Evolutionary conservation across 2,329 filamentous ascomycete species (phyloP).

Genomic region (Aspergillus sp.): DNA sequence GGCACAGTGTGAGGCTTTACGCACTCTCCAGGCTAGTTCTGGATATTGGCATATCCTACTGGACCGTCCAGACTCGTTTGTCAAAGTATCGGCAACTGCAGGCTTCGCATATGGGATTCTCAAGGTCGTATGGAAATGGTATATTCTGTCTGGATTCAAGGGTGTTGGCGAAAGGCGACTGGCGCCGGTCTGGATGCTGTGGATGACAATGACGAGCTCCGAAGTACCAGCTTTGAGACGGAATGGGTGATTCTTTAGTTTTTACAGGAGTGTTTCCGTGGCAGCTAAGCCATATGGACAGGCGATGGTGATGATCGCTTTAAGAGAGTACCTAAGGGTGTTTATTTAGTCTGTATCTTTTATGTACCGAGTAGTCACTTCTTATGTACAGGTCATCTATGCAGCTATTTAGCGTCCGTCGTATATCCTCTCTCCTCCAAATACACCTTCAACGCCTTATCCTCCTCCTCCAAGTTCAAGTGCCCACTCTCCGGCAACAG

Average conservation of each 20-base stretch:
- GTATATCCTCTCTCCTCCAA: conserved; percentile 15
- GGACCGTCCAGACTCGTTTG: conserved; percentile 63
- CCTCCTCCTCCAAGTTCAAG: conserved; percentile 21
- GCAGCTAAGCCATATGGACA: conserved; percentile 82
- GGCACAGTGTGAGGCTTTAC: conserved; percentile 60
- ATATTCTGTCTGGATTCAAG: conserved; percentile 56
- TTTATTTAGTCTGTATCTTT: conserved; percentile 36
- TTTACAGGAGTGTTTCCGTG: conserved; percentile 66
- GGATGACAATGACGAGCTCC: conserved; percentile 58
- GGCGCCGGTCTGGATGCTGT: conserved; percentile 60
- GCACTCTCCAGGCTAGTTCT: conserved; percentile 49
- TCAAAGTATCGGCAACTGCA: conserved; percentile 68
- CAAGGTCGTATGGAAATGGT: conserved; percentile 62
- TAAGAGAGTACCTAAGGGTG: conserved; percentile 63
- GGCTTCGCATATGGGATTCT: conserved; percentile 75
- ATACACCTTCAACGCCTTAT: conserved; percentile 16
- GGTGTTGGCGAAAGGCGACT: conserved; percentile 58
- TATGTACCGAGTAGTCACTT: neutral
- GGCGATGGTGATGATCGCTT: conserved; percentile 74
- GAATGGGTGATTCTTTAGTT: conserved; percentile 64
- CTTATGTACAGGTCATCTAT: neutral
- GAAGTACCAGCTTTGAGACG: conserved; percentile 70
- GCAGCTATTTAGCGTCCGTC: conserved; percentile 1
- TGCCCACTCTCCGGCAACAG: conserved; percentile 24
- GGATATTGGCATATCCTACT: conserved; percentile 70